Percentiles rank a stretch among this genome's conserved stretches.
Conservation (phyloP, 2,329 filamentous ascomycete species). For the Seiridium cupressi region DNA sequence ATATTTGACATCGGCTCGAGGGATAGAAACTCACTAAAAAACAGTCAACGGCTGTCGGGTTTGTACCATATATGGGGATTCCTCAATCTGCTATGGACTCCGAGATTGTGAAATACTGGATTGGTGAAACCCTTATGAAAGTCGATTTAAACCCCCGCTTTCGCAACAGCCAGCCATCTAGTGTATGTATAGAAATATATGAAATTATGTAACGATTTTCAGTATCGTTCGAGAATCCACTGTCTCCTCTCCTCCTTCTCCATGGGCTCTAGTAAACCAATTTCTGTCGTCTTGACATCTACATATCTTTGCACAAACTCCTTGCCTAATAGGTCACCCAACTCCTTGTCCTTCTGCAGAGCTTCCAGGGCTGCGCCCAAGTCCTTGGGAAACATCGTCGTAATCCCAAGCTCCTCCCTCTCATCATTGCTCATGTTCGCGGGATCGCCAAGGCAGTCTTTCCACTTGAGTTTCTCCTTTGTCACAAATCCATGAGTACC, state of each 20-base stretch:
- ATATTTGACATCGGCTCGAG: not conserved
- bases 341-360: constrained; percentile 43
- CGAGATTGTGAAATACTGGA: no score
- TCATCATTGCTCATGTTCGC: constrained; percentile 44
- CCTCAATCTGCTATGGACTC: no score
- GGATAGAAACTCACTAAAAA: no score
- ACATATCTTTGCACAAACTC: constrained; percentile 56
- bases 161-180: no score
- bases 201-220: no score
- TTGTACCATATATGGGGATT: no score
- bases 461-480: constrained; percentile 40
- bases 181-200: no score
- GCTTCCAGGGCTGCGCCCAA: constrained; percentile 54
- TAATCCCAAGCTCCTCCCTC: constrained; percentile 51
- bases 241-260: constrained; percentile 40
- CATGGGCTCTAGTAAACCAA: constrained; percentile 49
- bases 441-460: constrained; percentile 57
- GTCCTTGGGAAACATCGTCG: constrained; percentile 49
- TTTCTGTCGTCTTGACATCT: constrained; percentile 58
- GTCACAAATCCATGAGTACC: constrained; percentile 55
- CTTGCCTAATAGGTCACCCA: constrained; percentile 45
- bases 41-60: no score
- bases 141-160: no score
- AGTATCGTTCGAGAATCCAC: constrained; percentile 70
- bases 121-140: no score